Evolutionary conservation across 768 basidiomycete species (phyloP).

Genomic region (Podaxis mareebaensis): DNA sequence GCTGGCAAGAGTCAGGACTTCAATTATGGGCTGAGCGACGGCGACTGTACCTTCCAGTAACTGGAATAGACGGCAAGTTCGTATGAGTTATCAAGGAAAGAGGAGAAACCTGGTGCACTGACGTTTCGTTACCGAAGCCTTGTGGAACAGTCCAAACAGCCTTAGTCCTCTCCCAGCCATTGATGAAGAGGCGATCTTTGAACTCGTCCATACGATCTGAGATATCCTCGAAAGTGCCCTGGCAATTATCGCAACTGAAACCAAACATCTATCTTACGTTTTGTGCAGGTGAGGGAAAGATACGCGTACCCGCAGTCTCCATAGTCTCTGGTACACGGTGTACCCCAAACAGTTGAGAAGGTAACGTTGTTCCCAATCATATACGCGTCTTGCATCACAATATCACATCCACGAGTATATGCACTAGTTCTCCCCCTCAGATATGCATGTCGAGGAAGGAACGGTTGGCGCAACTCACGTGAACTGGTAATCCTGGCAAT

Average conservation of each 20-base stretch:
- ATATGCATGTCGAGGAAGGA: background rate
- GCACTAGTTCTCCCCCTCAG: slow-evolving; percentile 23
- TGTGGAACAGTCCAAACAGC: slow-evolving; percentile 82
- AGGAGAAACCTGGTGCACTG: slow-evolving; percentile 20
- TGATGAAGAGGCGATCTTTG: slow-evolving; percentile 52
- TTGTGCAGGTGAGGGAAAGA: background rate
- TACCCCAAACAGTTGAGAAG: slow-evolving; percentile 60
- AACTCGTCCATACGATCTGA: slow-evolving; percentile 68
- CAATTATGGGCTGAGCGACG: background rate
- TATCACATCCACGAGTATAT: slow-evolving; percentile 61
- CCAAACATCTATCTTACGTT: background rate
- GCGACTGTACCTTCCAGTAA: slow-evolving; percentile 48
- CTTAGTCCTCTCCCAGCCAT: slow-evolving; percentile 70
- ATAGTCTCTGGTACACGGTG: slow-evolving; percentile 61
- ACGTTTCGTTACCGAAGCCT: slow-evolving; percentile 67
- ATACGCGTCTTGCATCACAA: slow-evolving; percentile 71
- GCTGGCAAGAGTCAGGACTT: slow-evolving; percentile 21
- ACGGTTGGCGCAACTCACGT: slow-evolving; percentile 25
- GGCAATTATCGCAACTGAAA: slow-evolving; percentile 57
- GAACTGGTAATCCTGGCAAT: slow-evolving; percentile 70
- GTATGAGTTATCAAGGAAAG: background rate
- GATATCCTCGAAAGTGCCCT: slow-evolving; percentile 71
- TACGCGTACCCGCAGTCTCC: slow-evolving; percentile 70
- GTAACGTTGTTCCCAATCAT: slow-evolving; percentile 63
- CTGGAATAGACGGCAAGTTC: slow-evolving; percentile 22